phyloP scores from a whole-genome alignment of 1,284 basidiomycete genomes.

The Ganoderma sp. region DNA sequence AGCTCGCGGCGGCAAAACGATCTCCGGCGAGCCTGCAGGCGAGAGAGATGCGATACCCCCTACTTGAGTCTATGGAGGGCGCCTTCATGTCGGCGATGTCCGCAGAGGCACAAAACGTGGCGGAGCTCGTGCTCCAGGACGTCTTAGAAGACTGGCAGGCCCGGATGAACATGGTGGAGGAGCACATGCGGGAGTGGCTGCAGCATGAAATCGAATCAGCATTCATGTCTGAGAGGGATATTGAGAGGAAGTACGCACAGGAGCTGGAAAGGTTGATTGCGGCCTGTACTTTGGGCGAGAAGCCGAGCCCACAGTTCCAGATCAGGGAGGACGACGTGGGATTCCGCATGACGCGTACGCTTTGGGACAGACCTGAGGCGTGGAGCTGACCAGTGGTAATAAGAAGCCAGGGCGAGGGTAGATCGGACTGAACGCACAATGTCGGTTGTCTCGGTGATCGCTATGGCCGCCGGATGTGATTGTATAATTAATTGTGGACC shows the following conservation, averaged over 20 bases:
- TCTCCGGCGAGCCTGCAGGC: slow-evolving; percentile 20
- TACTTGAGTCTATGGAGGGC: slow-evolving; percentile 18
- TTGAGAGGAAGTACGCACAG: slow-evolving; percentile 10
- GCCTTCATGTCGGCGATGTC: slow-evolving; percentile 27
- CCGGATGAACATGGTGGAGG: slow-evolving; percentile 16
- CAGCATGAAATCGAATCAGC: not conserved
- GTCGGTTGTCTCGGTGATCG: slow-evolving; percentile 15
- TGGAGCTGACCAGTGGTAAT: slow-evolving; percentile 3
- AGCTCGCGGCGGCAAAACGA: slow-evolving; percentile 8
- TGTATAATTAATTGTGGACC: slow-evolving; percentile 11
- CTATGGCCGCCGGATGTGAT: slow-evolving; percentile 1
- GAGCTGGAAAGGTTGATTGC: not conserved
- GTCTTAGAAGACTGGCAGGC: slow-evolving; percentile 15
- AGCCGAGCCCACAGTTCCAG: slow-evolving; percentile 1
- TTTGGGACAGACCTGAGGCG: slow-evolving; percentile 25
- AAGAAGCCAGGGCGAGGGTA: slow-evolving; percentile 13
- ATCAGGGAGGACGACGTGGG: slow-evolving; percentile 26
- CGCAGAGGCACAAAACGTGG: slow-evolving; percentile 21
- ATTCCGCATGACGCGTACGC: slow-evolving; percentile 25
- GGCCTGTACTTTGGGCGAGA: not conserved
- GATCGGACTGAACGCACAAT: slow-evolving; percentile 16
- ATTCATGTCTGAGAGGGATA: not conserved
- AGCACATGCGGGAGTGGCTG: slow-evolving; percentile 21
- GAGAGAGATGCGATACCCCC: slow-evolving; percentile 15
- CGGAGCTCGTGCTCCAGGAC: slow-evolving; percentile 18